Evolutionary conservation across 169 alveolate species (phyloP).

Genomic region (Amoebophrya sp.): DNA sequence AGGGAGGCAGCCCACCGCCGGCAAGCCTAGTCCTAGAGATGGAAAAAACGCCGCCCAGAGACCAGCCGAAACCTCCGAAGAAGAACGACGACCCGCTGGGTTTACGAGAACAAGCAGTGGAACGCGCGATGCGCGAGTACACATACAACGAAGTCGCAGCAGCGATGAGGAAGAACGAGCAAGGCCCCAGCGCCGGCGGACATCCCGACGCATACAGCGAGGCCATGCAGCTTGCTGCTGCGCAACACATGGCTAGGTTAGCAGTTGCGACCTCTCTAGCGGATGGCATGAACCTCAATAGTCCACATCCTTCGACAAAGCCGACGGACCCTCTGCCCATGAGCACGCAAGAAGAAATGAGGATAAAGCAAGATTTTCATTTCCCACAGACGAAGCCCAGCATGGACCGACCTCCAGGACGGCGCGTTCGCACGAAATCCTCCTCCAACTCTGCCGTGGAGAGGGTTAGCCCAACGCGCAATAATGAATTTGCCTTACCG

Average conservation of each 20-base stretch:
- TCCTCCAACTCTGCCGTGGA: background rate
- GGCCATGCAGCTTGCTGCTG: too few relatives aligned
- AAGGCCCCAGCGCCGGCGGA: background rate
- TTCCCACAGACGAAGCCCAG: too few relatives aligned
- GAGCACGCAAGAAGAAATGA: too few relatives aligned
- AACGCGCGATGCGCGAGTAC: background rate
- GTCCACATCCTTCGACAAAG: too few relatives aligned
- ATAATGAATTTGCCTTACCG: background rate
- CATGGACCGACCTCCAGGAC: background rate
- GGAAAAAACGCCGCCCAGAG: background rate
- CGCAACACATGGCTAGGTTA: background rate
- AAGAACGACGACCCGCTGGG: too few relatives aligned
- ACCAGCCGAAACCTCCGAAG: too few relatives aligned
- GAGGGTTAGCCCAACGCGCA: background rate
- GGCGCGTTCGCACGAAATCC: background rate
- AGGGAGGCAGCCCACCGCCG: too few relatives aligned
- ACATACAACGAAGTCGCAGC: background rate
- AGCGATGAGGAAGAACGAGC: background rate
- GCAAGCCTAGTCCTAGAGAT: background rate
- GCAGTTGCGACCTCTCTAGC: background rate
- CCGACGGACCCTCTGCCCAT: too few relatives aligned
- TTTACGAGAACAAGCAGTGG: background rate
- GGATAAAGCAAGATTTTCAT: too few relatives aligned
- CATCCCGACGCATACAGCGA: too few relatives aligned
- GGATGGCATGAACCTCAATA: background rate